phyloP scores from a whole-genome alignment of 768 basidiomycete species.

The Russula lepida region DNA sequence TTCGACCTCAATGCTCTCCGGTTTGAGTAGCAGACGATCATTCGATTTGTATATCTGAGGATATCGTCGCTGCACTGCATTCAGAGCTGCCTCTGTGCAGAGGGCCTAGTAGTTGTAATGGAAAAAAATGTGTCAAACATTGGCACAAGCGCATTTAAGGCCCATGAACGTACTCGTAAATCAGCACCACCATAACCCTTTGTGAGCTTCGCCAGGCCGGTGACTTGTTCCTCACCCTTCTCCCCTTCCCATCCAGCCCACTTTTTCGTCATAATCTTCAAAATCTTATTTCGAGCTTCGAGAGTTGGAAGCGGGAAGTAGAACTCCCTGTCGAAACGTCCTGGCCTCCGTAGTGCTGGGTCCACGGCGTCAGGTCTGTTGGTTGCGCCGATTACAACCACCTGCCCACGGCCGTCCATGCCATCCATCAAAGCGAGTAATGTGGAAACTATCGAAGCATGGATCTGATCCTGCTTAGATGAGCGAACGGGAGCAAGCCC shows the following conservation, averaged over 20 bases:
- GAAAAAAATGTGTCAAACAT: conserved; percentile 23
- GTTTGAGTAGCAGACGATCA: conserved; percentile 76
- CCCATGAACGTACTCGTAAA: conserved; percentile 57
- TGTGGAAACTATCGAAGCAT: conserved; percentile 95
- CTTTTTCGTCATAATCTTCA: conserved; percentile 80
- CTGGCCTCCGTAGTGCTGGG: conserved; percentile 87
- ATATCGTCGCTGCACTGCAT: conserved; percentile 91
- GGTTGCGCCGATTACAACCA: conserved; percentile 95
- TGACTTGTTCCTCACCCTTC: conserved; percentile 39
- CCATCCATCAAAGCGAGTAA: conserved; percentile 97
- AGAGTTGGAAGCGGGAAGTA: conserved; percentile 88
- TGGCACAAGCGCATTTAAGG: conserved; percentile 3
- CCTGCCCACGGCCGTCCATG: conserved; percentile 97
- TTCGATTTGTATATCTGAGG: conserved; percentile 94
- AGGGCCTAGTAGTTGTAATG: conserved; percentile 53
- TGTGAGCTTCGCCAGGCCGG: conserved; percentile 77
- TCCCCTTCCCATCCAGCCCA: conserved; percentile 79
- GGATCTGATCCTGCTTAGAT: conserved; percentile 98
- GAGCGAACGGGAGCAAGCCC: conserved; percentile 96
- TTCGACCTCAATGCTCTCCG: conserved; percentile 76
- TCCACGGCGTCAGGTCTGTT: conserved; percentile 98
- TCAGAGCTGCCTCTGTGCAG: conserved; percentile 93
- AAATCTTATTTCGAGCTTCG: conserved; percentile 80
- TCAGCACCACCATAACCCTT: conserved; percentile 99
- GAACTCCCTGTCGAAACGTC: conserved; percentile 95